phyloP scores from a whole-genome alignment of 345 rosid species.

The Aegle marmelos region DNA sequence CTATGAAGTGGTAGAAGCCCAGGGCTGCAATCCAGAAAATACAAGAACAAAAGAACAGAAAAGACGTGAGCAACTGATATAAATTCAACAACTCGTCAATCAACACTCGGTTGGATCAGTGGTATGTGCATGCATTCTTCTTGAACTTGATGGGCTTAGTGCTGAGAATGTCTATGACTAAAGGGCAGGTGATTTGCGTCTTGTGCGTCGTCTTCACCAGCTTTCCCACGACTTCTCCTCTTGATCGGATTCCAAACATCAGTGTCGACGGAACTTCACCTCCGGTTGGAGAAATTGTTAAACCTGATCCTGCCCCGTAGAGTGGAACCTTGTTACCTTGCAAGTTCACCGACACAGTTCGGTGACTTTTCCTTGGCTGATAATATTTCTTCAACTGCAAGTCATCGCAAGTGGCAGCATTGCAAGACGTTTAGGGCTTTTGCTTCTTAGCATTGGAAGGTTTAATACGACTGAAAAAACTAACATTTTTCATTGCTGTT shows the following conservation, averaged over 20 bases:
- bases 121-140: conserved; percentile 39
- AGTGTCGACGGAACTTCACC: conserved; percentile 45
- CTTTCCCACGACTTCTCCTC: conserved; percentile 81
- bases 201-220: conserved; percentile 64
- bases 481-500: background rate
- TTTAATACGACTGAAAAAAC: background rate
- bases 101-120: conserved; percentile 5
- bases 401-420: background rate
- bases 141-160: conserved; percentile 57
- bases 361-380: conserved; percentile 64
- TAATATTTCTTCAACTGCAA: conserved; percentile 72
- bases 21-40: background rate
- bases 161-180: conserved; percentile 50
- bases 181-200: conserved; percentile 53
- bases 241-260: conserved; percentile 51
- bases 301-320: conserved; percentile 73
- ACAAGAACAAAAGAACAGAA: background rate
- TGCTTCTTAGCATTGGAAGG: background rate
- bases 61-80: background rate
- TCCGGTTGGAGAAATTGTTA: conserved; percentile 41
- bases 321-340: conserved; percentile 69
- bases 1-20: background rate
- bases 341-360: conserved; percentile 49
- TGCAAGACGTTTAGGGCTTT: background rate
- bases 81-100: background rate